Base-by-base conservation (phyloP, 331 rosid genomes). In the Saraca asoca region DNA sequence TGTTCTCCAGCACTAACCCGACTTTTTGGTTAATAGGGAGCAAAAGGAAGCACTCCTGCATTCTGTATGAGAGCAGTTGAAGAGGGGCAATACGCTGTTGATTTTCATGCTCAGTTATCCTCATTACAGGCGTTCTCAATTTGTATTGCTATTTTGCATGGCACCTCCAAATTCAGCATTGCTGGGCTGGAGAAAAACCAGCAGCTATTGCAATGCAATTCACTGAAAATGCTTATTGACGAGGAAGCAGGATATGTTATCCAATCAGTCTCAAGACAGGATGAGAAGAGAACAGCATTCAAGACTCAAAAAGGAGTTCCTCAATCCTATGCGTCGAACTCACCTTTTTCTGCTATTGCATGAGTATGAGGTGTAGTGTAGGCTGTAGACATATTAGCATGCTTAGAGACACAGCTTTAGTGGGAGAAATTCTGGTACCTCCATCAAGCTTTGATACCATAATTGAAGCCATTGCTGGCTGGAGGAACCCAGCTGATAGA, bases 21-120 rank as follows among this genome's bases (percentile, higher is more conserved):
- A 51, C 11, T 19, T 57, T 58, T 63, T 63, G 67, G 70, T 75
- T 31, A 62, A 17, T 70, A 94, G 97, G 99, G 99, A 75, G 74
- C 83, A 31, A 94, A 81, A 81, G 95, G 83, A 59, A 73, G 72
- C 8, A 69, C 79, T 66, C 96, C 92, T 0, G 86, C 96, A 42
- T 79, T 94, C 74, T 73, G 86, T 77, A 77, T 94, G 96, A 77
- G 45, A 16, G 37, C 66, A 61, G 68, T 85, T 8, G 85, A 94
- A 80, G 96, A 83, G 64, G 92, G 97, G 63, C 82, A 78, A 16
- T 94, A 84, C 75, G 64, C 87, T 7, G 92, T 94, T 57, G 91
- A 88, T 85, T 94, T 94, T 76, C 99, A 90, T 64, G 99, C 96
- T 5, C 86, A 75, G 15, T 72, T 94, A 70, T 90, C 96, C n/a